Percentiles rank a stretch among this genome's conserved stretches.
Conservation (phyloP, 345 rosid genomes). For the Brassica carinata region DNA sequence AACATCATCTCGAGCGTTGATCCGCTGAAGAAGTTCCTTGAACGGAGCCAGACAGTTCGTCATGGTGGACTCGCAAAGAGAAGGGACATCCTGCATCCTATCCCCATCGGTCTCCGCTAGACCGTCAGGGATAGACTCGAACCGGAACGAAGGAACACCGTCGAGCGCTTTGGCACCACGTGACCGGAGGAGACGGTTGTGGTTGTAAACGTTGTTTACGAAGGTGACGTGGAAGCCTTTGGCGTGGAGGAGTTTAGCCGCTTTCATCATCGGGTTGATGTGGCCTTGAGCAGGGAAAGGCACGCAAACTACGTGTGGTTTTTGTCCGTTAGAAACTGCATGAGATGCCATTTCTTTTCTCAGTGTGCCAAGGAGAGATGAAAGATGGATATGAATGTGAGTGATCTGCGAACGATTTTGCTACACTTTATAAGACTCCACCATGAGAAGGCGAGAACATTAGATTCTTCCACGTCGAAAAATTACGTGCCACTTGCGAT, state of each 20-base stretch:
- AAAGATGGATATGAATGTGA: neutral
- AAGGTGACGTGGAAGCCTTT: slow-evolving; percentile 9
- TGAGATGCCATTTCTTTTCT: neutral
- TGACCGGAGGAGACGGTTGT: slow-evolving; percentile 14
- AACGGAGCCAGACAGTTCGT: slow-evolving; percentile 33
- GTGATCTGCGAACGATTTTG: neutral
- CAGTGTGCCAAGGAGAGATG: neutral
- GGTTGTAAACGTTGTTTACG: neutral
- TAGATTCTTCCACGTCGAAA: neutral
- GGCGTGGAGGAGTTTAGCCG: neutral
- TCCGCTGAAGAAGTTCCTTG: slow-evolving; percentile 5
- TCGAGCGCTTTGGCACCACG: slow-evolving; percentile 5
- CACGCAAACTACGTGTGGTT: slow-evolving; percentile 3
- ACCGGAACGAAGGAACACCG: slow-evolving; percentile 12
- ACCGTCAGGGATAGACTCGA: slow-evolving; percentile 34
- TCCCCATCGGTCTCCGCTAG: slow-evolving; percentile 7
- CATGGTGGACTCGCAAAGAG: slow-evolving; percentile 16
- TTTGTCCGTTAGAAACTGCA: slow-evolving; percentile 2
- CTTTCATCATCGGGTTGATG: neutral
- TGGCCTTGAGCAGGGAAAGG: slow-evolving; percentile 6
- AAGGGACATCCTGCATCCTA: neutral
- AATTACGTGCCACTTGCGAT: neutral
- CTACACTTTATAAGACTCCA: neutral
- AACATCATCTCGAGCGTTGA: neutral
- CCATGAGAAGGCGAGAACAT: neutral